Conservation (phyloP, 768 basidiomycete genomes). For the Xerocomellus dryophilus region DNA sequence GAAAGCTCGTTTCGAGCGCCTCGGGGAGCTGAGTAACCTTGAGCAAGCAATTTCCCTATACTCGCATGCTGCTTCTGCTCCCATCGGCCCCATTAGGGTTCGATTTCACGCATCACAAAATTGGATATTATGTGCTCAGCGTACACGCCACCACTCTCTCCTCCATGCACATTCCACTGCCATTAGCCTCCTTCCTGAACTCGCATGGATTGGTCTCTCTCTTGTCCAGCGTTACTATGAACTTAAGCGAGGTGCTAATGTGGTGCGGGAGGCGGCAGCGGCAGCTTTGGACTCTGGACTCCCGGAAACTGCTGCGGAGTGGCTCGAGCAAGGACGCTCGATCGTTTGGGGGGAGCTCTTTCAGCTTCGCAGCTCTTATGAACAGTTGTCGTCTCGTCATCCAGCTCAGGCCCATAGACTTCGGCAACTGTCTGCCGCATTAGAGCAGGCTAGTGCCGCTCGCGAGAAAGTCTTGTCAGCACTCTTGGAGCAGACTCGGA, state of each 20-base stretch:
- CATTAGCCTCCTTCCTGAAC: slow-evolving; percentile 18
- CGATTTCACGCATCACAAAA: slow-evolving; percentile 5
- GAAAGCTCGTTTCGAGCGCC: neutral
- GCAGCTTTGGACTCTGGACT: slow-evolving; percentile 13
- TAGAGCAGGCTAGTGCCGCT: neutral
- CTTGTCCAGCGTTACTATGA: slow-evolving; percentile 14
- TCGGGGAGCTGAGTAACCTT: neutral
- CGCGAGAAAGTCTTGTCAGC: neutral
- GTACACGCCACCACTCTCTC: slow-evolving; percentile 4
- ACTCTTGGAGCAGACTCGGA: neutral
- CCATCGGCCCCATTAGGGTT: neutral
- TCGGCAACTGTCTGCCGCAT: neutral
- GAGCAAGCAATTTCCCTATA: neutral
- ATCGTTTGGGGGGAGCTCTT: slow-evolving; percentile 18
- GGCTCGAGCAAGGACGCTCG: slow-evolving; percentile 19
- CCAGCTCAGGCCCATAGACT: neutral
- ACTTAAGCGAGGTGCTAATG: slow-evolving; percentile 6
- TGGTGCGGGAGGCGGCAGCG: slow-evolving; percentile 24
- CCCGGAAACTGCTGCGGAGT: slow-evolving; percentile 8
- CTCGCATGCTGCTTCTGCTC: slow-evolving; percentile 1
- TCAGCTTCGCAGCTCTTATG: slow-evolving; percentile 8
- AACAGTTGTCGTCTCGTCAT: neutral
- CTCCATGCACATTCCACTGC: slow-evolving; percentile 17
- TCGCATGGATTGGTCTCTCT: slow-evolving; percentile 16
- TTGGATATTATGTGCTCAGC: slow-evolving; percentile 6